phyloP scores from a whole-genome alignment of 345 rosid genomes.

The Stellera chamaejasme region DNA sequence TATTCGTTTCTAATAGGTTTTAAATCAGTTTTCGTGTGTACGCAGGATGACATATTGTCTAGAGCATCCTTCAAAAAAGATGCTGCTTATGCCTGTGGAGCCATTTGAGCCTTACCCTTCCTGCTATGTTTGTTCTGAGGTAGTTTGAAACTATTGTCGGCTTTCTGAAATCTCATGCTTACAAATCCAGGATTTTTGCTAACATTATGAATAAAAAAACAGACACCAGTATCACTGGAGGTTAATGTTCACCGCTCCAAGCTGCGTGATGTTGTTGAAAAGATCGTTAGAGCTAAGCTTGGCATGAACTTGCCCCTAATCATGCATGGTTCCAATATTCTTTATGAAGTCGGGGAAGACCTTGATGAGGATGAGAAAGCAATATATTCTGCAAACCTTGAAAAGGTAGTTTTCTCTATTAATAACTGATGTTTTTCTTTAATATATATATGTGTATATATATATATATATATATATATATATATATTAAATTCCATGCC shows the following conservation, averaged over 20 bases:
- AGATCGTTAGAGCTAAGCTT: constrained; percentile 86
- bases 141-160: constrained; percentile 19
- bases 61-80: constrained; percentile 72
- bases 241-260: constrained; percentile 66
- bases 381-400: constrained; percentile 82
- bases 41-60: constrained; percentile 95
- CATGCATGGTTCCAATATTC: constrained; percentile 75
- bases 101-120: constrained; percentile 87
- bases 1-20: background rate
- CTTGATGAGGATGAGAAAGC: constrained; percentile 73
- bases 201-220: constrained; percentile 17
- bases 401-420: constrained; percentile 49
- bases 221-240: constrained; percentile 88
- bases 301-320: constrained; percentile 89
- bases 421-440: too few relatives aligned
- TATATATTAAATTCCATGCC: constrained; percentile 1
- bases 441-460: too few relatives aligned
- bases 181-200: too few relatives aligned
- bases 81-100: constrained; percentile 96
- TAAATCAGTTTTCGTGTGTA: constrained; percentile 15
- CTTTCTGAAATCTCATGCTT: background rate
- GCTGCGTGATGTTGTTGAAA: constrained; percentile 88
- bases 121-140: constrained; percentile 97
- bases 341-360: constrained; percentile 97
- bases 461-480: too few relatives aligned